These are phyloP conservation scores for Sequoia sempervirens DNA, from an alignment of 75 land plant genomes.

Conservation along the genomic window DNA sequence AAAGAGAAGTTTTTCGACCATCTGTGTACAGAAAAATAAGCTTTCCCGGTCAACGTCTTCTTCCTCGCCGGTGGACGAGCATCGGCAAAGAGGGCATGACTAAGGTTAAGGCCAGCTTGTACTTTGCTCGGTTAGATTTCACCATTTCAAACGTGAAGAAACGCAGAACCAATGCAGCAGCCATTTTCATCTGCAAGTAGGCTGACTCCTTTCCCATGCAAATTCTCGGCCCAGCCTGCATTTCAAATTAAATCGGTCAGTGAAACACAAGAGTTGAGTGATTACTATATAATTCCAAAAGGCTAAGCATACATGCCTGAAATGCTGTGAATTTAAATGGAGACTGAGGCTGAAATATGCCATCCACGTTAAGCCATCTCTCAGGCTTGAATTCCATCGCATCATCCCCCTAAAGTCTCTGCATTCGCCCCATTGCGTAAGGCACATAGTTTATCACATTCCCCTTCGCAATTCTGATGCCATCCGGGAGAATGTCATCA, in stretches of 20 bases:
- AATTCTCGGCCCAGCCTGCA: conserved; percentile 41
- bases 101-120: conserved; percentile 11
- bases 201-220: conserved; percentile 45
- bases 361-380: too few relatives aligned
- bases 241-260: not conserved
- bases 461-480: conserved; percentile 15
- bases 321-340: too few relatives aligned
- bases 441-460: conserved; percentile 11
- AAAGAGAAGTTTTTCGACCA: not conserved
- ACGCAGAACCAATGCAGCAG: conserved; percentile 16
- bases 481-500: conserved; percentile 31
- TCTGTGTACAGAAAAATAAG: not conserved
- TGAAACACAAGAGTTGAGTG: too few relatives aligned
- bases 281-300: too few relatives aligned
- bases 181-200: conserved; percentile 40
- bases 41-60: not conserved
- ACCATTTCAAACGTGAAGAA: conserved; percentile 23
- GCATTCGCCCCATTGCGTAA: not conserved
- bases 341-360: too few relatives aligned
- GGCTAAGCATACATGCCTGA: conserved; percentile 13
- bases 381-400: too few relatives aligned
- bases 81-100: conserved; percentile 3
- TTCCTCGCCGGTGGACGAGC: not conserved
- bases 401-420: too few relatives aligned
- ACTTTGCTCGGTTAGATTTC: not conserved